Percentiles rank a stretch among this genome's conserved stretches.
These are phyloP conservation scores for Mortierella sp. DNA, from an alignment of 371 early-diverging fungal species.

Conservation along the genomic window DNA sequence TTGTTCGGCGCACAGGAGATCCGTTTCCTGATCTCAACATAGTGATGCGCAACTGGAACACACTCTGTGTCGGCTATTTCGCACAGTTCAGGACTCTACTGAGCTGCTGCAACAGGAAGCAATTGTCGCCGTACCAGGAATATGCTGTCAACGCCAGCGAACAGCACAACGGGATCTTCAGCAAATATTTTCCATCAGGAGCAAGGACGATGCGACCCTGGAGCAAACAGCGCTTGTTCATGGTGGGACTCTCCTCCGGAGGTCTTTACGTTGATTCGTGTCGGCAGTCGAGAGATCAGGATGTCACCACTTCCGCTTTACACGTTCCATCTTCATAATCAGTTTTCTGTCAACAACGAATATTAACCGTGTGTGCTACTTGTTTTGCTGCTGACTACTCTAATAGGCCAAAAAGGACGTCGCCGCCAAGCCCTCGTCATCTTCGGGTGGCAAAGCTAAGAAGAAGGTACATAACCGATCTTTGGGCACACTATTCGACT, in stretches of 20 bases:
- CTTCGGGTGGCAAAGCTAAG: constrained; percentile 90
- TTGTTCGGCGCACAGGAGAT: not conserved
- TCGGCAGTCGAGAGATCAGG: not conserved
- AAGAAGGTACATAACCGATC: constrained; percentile 72
- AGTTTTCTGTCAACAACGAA: not conserved
- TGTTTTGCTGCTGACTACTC: no score
- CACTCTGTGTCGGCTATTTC: no score
- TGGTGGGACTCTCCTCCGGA: not conserved
- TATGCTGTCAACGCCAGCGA: not conserved
- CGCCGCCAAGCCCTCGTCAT: constrained; percentile 78
- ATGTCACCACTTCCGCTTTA: not conserved
- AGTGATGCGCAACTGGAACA: no score
- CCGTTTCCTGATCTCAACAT: not conserved
- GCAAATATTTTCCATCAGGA: not conserved
- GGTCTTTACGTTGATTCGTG: not conserved
- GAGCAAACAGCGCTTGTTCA: not conserved
- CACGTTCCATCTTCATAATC: not conserved
- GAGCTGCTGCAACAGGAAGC: not conserved
- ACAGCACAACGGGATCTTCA: not conserved
- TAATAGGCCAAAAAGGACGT: constrained; percentile 79
- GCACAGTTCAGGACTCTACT: not conserved
- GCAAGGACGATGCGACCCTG: not conserved
- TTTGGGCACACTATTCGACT: not conserved
- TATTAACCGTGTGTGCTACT: not conserved
- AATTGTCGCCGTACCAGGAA: not conserved